Evolutionary conservation across 1,284 basidiomycete species (phyloP).

Genomic region (Rhodotorula sp.): DNA sequence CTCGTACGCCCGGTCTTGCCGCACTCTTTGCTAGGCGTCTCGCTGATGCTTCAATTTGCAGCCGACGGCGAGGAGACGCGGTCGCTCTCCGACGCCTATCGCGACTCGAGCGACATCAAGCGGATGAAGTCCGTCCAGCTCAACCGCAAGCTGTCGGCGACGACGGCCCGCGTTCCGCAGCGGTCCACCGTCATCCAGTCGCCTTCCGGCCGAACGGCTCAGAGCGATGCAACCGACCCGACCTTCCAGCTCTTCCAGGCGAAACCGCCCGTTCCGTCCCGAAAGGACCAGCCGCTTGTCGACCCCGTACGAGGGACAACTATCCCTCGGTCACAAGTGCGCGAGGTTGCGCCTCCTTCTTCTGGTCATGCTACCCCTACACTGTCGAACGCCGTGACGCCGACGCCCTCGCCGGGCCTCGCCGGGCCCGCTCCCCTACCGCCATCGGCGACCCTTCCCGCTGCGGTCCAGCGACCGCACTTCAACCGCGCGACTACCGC

Average conservation of each 20-base stretch:
- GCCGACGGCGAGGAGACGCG: slow-evolving; percentile 31
- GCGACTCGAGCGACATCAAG: slow-evolving; percentile 85
- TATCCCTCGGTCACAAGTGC: slow-evolving; percentile 48
- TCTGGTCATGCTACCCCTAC: background rate
- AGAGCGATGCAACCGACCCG: slow-evolving; percentile 56
- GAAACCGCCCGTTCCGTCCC: slow-evolving; percentile 39
- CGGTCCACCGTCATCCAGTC: slow-evolving; percentile 94
- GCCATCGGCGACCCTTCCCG: background rate
- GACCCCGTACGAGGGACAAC: slow-evolving; percentile 37
- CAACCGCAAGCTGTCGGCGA: slow-evolving; percentile 85
- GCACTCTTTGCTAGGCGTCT: slow-evolving; percentile 2
- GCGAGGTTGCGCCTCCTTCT: slow-evolving; percentile 3
- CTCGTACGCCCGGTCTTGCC: slow-evolving; percentile 56
- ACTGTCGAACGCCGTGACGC: background rate
- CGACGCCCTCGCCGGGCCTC: background rate
- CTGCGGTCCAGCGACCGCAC: slow-evolving; percentile 33
- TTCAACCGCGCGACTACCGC: slow-evolving; percentile 43
- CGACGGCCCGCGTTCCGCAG: slow-evolving; percentile 84
- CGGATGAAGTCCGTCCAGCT: slow-evolving; percentile 87
- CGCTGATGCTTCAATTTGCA: background rate
- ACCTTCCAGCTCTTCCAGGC: slow-evolving; percentile 43
- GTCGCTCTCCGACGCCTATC: slow-evolving; percentile 58
- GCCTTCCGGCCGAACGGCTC: slow-evolving; percentile 82
- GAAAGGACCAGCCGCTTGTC: slow-evolving; percentile 40
- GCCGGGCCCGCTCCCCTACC: background rate